phyloP scores from a whole-genome alignment of 345 rosid species.

The Rhodamnia argentea region DNA sequence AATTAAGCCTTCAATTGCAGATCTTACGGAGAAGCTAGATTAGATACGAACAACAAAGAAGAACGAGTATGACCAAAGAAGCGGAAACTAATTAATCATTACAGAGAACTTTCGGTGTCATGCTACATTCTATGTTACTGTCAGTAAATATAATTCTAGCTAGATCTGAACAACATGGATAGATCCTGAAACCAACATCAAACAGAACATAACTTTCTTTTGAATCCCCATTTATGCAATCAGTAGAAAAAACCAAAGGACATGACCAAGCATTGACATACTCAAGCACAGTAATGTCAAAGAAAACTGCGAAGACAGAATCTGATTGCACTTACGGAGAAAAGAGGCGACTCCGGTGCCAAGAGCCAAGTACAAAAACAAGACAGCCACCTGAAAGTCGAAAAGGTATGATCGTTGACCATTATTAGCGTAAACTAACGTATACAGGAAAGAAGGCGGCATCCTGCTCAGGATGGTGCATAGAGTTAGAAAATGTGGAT shows the following conservation, averaged over 20 bases:
- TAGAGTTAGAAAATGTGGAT: neutral
- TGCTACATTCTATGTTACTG: neutral
- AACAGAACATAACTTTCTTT: neutral
- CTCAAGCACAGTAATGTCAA: neutral
- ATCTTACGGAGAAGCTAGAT: neutral
- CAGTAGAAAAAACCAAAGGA: neutral
- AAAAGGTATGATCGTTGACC: neutral
- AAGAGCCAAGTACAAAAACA: constrained; percentile 50
- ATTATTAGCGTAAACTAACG: neutral
- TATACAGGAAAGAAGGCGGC: neutral
- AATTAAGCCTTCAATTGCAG: neutral
- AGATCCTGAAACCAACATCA: neutral
- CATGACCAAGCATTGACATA: neutral
- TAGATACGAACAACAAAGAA: neutral
- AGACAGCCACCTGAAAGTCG: constrained; percentile 33
- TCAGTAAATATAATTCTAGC: neutral
- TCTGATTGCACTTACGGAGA: constrained; percentile 45
- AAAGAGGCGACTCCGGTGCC: constrained; percentile 40
- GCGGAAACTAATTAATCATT: neutral
- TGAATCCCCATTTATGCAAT: neutral
- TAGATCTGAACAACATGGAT: neutral
- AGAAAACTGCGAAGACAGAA: neutral
- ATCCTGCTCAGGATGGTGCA: neutral
- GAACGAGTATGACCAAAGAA: neutral
- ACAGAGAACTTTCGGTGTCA: neutral